Evolutionary conservation across 106 monocot species (phyloP), one percentile per base, ranked within the genome.

Genomic region (Dendrobium catenatum): DNA sequence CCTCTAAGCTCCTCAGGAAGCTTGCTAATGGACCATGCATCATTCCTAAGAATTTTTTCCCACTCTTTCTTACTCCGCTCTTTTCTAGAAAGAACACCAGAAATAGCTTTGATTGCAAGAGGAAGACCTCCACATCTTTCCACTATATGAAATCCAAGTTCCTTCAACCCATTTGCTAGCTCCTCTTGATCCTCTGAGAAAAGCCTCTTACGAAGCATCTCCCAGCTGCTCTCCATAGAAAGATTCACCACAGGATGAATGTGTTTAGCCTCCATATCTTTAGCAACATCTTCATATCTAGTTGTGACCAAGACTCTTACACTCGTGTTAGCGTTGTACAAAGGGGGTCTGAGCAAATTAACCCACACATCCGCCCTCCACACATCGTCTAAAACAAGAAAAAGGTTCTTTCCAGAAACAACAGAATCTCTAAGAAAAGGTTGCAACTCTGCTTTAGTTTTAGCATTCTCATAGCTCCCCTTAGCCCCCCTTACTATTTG

Each of bases 351-450:
- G 19, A 92, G 31, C 54, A 87, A 42, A 20, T 81, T 79, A 18
- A 76, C 77, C 92, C 92, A 92, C 1, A 86, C 78, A 2, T 49
- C 44, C 0, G 59, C 78, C 37, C 77, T 48, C 86, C 85, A 86
- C 3, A 91, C 81, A 74, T 87, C 91, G 81, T 91, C 88, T 22
- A 91, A 51, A 7, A 91, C 85, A 51, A 91, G 78, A 15, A 91
- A 75, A 42, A 87, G 47, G 37, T 43, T 87, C 83, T 80, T 89
- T 0, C 72, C n/a, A 13, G 37, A 9, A 10, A 87, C 56, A 6
- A 75, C 9, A 8, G 37, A 15, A 9, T 19, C 9, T 16, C 20
- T 33, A 10, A 91, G 79, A 8, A 55, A 70, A 0, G 16, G 8
- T 42, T 77, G 72, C 16, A 89, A 85, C 15, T 85, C 33, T 11